Evolutionary conservation across 2,329 filamentous ascomycete genomes (phyloP).

Genomic region (Xylariomycetidae sp.): DNA sequence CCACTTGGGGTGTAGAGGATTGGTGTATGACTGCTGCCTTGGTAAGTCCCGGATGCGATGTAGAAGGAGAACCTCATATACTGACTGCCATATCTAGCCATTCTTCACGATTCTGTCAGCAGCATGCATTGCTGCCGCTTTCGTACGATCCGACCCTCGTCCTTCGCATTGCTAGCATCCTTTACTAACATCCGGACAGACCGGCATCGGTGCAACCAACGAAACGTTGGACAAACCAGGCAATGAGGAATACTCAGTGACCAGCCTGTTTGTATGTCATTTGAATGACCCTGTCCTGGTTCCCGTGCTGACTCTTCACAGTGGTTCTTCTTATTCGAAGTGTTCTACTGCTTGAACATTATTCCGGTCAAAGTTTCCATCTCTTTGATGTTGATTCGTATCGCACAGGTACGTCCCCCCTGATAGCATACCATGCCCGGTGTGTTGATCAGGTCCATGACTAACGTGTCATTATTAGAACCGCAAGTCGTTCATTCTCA

Average conservation of each 20-base stretch:
- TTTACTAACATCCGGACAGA: constrained; percentile 2
- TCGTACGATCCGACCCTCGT: constrained; percentile 2
- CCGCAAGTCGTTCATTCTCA: constrained; percentile 4
- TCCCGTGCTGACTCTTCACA: background rate
- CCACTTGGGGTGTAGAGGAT: constrained; percentile 13
- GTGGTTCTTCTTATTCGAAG: constrained; percentile 17
- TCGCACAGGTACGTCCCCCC: constrained; percentile 7
- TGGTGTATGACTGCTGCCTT: constrained; percentile 11
- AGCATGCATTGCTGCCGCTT: constrained; percentile 9
- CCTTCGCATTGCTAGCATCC: too few relatives aligned
- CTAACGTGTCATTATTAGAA: too few relatives aligned
- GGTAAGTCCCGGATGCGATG: constrained; percentile 1
- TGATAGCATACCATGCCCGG: too few relatives aligned
- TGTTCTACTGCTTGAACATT: constrained; percentile 15
- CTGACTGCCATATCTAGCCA: constrained; percentile 3
- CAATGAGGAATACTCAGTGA: constrained; percentile 8
- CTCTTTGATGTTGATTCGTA: constrained; percentile 11
- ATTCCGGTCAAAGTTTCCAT: constrained; percentile 14
- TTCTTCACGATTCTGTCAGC: constrained; percentile 10
- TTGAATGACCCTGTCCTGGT: background rate
- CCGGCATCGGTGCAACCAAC: constrained; percentile 8
- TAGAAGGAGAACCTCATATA: background rate
- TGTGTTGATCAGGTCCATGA: too few relatives aligned
- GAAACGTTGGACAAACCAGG: constrained; percentile 3
- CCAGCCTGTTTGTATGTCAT: constrained; percentile 9